Base-by-base conservation (phyloP, 306 rosid genomes). In the Geum urbanum region DNA sequence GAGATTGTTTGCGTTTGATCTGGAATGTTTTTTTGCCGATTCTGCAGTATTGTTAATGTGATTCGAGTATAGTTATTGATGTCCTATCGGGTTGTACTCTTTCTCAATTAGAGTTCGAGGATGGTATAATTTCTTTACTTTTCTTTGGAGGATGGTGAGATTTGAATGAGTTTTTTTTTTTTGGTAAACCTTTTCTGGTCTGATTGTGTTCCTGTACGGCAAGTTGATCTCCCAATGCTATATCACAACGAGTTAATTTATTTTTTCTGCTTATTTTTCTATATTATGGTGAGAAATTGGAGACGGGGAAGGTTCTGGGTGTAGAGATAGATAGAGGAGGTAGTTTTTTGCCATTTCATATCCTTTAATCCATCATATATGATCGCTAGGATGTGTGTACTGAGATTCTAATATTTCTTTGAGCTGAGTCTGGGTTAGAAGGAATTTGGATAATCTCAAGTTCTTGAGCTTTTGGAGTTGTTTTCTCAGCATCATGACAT, bases 1-100 rank as follows among this genome's bases (percentile, higher is more conserved):
- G 48, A 69, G 71, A 74, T 35, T 45, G 24, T 13, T 8, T 66
- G 49, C 74, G 8, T 19, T 62, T 58, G 90, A 88, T 88, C 87
- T 88, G 59, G 50, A n/a, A 24, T 60, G 69, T 43, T 32, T 49
- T 5, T 12, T 55, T 53, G 18, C 41, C 35, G 71, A 55, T 72
- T 11, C 19, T 24, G 14, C 9, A 44, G 15, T 5, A 0, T 80
- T 2, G n/a, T n/a, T n/a, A n/a, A n/a, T n/a, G n/a, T n/a, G n/a
- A n/a, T n/a, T n/a, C n/a, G n/a, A n/a, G n/a, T n/a, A n/a, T n/a
- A n/a, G n/a, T n/a, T n/a, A n/a, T n/a, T n/a, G n/a, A n/a, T n/a
- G n/a, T n/a, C n/a, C n/a, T n/a, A n/a, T n/a, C n/a, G n/a, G n/a
- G n/a, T n/a, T n/a, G n/a, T n/a, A n/a, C n/a, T n/a, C n/a, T n/a